Percentiles rank a stretch among this genome's conserved stretches.
phyloP scores from a whole-genome alignment of 139 green algal genomes.

The Raphidocelis subcapitata region DNA sequence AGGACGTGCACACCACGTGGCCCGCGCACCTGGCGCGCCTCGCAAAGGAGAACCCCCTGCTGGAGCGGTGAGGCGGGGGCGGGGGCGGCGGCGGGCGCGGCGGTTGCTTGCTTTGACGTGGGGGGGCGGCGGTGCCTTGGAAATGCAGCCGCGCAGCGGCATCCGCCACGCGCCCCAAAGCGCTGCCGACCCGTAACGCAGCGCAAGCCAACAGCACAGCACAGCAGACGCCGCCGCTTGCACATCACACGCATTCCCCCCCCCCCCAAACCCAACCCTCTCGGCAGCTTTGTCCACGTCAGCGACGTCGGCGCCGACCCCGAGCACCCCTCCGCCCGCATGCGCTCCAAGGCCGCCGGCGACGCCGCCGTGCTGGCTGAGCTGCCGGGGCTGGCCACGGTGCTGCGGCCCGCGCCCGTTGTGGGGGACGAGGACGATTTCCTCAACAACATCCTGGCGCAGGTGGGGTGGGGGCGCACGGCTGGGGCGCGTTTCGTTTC shows the following conservation, averaged over 20 bases:
- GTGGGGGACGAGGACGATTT: constrained; percentile 92
- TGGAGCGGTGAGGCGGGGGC: neutral
- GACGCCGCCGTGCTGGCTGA: constrained; percentile 58
- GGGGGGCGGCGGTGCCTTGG: too few relatives aligned
- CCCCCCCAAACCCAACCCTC: neutral
- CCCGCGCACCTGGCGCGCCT: constrained; percentile 55
- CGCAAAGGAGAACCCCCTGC: constrained; percentile 22
- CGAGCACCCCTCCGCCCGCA: constrained; percentile 55
- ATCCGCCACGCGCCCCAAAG: too few relatives aligned
- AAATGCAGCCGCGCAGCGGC: too few relatives aligned
- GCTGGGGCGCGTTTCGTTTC: too few relatives aligned
- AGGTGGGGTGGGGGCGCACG: constrained; percentile 55
- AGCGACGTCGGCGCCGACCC: constrained; percentile 65
- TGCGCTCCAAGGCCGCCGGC: constrained; percentile 82
- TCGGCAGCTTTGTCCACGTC: constrained; percentile 72
- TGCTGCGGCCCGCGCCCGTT: constrained; percentile 68
- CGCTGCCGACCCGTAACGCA: too few relatives aligned
- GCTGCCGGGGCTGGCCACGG: constrained; percentile 33
- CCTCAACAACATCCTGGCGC: constrained; percentile 80
- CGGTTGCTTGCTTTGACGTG: too few relatives aligned
- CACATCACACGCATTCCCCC: too few relatives aligned
- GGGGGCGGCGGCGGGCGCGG: too few relatives aligned
- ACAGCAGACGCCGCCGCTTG: too few relatives aligned
- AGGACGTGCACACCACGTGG: constrained; percentile 69
- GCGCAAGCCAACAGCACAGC: too few relatives aligned